phyloP scores from a whole-genome alignment of 345 rosid species.

The Aquilaria sinensis region DNA sequence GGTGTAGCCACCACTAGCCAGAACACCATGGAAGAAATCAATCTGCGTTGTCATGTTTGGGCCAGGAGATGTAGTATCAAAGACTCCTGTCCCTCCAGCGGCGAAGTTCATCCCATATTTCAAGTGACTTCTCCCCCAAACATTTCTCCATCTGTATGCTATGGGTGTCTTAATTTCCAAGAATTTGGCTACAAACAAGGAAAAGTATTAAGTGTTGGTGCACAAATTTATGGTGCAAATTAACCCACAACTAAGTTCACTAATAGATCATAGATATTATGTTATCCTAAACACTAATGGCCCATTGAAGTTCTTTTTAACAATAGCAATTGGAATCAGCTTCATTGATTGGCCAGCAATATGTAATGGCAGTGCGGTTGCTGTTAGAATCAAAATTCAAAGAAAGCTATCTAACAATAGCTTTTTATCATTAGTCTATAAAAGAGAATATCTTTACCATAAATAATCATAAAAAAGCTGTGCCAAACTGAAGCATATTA shows the following conservation, averaged over 20 bases:
- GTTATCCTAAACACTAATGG: no score
- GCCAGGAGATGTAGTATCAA: conserved; percentile 28
- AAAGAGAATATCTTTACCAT: no score
- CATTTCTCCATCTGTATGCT: conserved; percentile 43
- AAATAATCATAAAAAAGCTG: no score
- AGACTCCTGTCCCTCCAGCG: conserved; percentile 78
- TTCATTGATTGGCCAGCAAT: no score
- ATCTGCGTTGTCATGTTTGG: conserved; percentile 85
- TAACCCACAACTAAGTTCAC: no score
- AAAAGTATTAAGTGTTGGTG: no score
- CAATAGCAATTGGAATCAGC: no score
- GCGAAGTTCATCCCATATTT: conserved; percentile 74
- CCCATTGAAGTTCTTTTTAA: no score
- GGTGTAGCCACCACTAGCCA: conserved; percentile 30
- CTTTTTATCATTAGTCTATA: background rate
- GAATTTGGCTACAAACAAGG: conserved; percentile 38
- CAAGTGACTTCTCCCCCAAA: conserved; percentile 17
- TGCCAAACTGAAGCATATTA: no score
- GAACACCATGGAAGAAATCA: conserved; percentile 36
- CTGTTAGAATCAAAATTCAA: background rate
- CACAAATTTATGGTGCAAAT: no score
- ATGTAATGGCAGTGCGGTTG: no score
- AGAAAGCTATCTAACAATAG: background rate
- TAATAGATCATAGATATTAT: no score
- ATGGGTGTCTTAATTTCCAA: conserved; percentile 60